phyloP scores from a whole-genome alignment of 306 rosid species.

The Hippophae tibetana region DNA sequence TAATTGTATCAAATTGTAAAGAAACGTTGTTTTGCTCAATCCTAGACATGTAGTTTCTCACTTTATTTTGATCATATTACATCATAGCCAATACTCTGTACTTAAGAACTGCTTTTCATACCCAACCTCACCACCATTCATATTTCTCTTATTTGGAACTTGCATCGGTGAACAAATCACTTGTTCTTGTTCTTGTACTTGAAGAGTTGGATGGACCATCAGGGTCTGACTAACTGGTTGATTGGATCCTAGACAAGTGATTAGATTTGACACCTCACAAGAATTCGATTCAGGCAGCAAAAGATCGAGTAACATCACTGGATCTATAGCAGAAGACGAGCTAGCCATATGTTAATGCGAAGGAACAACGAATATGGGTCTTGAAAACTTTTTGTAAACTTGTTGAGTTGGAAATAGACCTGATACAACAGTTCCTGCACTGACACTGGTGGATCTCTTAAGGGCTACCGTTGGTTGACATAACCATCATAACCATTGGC shows the following conservation, averaged over 20 bases:
- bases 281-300: slow-evolving; percentile 55
- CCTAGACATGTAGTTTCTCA: slow-evolving; percentile 65
- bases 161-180: background rate
- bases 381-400: slow-evolving; percentile 13
- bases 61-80: slow-evolving; percentile 74
- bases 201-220: background rate
- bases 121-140: slow-evolving; percentile 5
- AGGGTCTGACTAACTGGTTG: slow-evolving; percentile 3
- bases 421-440: slow-evolving; percentile 25
- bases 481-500: slow-evolving; percentile 26
- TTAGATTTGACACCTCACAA: slow-evolving; percentile 5
- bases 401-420: slow-evolving; percentile 22
- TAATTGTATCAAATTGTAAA: slow-evolving; percentile 43
- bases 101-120: slow-evolving; percentile 45
- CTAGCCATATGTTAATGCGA: slow-evolving; percentile 18
- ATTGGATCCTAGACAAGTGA: slow-evolving; percentile 4
- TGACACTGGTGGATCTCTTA: slow-evolving; percentile 57
- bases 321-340: slow-evolving; percentile 33
- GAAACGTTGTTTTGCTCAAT: slow-evolving; percentile 45
- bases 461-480: slow-evolving; percentile 26
- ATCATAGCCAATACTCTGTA: slow-evolving; percentile 47
- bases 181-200: background rate
- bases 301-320: slow-evolving; percentile 50
- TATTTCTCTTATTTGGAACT: background rate
- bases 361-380: slow-evolving; percentile 10